Conservation (phyloP, 1,139 yeast genomes). For the Debaryomycetaceae sp. region DNA sequence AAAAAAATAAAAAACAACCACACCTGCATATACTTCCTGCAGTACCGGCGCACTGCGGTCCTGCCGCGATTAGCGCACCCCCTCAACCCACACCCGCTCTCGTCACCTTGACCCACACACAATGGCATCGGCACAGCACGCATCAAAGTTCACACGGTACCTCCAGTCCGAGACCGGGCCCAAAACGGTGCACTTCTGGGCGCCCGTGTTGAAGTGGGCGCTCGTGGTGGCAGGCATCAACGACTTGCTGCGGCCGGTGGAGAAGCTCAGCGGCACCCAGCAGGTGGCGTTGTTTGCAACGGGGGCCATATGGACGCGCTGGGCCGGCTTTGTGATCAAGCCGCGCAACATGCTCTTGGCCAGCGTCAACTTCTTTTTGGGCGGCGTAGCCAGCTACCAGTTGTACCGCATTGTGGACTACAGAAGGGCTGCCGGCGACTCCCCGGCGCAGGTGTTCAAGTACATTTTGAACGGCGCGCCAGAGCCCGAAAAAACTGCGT, state of each 20-base stretch:
- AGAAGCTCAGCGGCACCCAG: constrained; percentile 86
- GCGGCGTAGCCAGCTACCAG: constrained; percentile 86
- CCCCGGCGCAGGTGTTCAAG: constrained; percentile 48
- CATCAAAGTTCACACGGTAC: constrained; percentile 66
- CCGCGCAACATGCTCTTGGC: constrained; percentile 89
- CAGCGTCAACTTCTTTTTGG: constrained; percentile 89
- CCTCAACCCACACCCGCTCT: no score
- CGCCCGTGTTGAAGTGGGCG: constrained; percentile 68
- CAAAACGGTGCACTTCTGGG: constrained; percentile 94
- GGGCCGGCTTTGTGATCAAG: constrained; percentile 86
- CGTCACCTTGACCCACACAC: no score
- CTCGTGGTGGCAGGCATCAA: constrained; percentile 86
- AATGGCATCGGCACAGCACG: constrained; percentile 44
- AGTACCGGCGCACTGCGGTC: no score
- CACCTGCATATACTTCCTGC: no score
- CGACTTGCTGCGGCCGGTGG: constrained; percentile 88
- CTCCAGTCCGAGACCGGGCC: constrained; percentile 92
- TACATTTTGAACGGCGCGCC: constrained; percentile 58
- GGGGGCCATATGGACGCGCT: constrained; percentile 95
- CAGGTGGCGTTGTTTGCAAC: constrained; percentile 87
- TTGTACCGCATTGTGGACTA: constrained; percentile 63
- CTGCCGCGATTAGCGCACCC: no score
- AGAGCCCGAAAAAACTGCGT: constrained; percentile 1
- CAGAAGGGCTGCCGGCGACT: constrained; percentile 49
- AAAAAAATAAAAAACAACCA: background rate